Conservation (phyloP, 306 rosid species). For the Nissolia schottii region DNA sequence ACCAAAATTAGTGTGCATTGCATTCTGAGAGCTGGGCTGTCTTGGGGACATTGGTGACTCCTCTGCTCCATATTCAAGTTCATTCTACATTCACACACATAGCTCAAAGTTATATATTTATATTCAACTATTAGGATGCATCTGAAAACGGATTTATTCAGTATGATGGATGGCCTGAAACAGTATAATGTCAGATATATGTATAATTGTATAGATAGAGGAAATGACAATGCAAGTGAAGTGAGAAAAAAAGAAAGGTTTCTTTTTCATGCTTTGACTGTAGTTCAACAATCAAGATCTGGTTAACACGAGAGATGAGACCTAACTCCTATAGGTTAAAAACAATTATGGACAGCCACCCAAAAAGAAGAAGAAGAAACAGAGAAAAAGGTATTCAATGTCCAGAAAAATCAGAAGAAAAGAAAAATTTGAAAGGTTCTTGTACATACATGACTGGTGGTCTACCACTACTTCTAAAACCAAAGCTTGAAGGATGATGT, state of each 20-base stretch:
- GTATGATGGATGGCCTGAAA: not conserved
- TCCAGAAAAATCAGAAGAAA: not conserved
- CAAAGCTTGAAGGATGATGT: not conserved
- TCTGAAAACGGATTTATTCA: not conserved
- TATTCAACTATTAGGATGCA: conserved; percentile 4
- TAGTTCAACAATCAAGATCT: not conserved
- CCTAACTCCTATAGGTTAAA: not conserved
- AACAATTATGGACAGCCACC: not conserved
- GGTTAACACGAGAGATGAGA: not conserved
- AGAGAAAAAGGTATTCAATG: conserved; percentile 2
- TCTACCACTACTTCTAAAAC: not conserved
- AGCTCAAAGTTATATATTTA: conserved; percentile 11
- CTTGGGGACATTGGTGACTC: conserved; percentile 64
- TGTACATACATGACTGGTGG: not conserved
- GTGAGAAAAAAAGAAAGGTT: not conserved
- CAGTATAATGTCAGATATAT: not conserved
- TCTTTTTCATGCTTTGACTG: not conserved
- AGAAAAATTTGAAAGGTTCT: not conserved
- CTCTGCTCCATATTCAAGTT: conserved; percentile 62
- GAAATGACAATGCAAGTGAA: not conserved
- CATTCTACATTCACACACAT: conserved; percentile 45
- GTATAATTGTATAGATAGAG: not conserved
- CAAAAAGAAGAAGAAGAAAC: no score
- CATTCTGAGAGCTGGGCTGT: conserved; percentile 45
- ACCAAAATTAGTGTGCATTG: conserved; percentile 39